Evolutionary conservation across 768 basidiomycete genomes (phyloP).

Genomic region (Lyophyllum semitale): DNA sequence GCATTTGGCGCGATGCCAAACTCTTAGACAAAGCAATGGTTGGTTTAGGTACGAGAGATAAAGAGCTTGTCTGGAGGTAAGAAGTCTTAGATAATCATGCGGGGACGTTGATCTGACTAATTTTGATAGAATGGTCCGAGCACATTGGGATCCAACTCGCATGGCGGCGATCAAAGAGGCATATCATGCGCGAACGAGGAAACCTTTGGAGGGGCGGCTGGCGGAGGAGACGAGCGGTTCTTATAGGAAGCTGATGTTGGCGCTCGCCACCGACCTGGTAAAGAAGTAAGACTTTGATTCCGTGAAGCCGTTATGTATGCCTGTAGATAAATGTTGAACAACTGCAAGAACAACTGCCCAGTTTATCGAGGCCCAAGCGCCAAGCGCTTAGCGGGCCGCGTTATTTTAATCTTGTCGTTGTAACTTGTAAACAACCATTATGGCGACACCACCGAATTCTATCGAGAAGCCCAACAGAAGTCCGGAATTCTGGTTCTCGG

Average conservation of each 20-base stretch:
- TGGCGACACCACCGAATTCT: not conserved
- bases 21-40: constrained; percentile 52
- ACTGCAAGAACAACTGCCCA: too few relatives aligned
- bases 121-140: constrained; percentile 45
- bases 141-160: constrained; percentile 51
- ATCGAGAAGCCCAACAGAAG: not conserved
- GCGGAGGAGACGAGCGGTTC: constrained; percentile 58
- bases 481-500: constrained; percentile 37
- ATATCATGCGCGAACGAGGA: constrained; percentile 45
- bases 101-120: not conserved
- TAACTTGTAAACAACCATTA: too few relatives aligned
- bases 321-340: too few relatives aligned
- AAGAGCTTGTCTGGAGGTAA: constrained; percentile 39
- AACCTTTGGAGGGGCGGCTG: constrained; percentile 41
- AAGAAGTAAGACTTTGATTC: not conserved
- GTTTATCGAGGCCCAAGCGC: too few relatives aligned
- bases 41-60: constrained; percentile 54
- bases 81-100: not conserved
- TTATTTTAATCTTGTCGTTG: too few relatives aligned
- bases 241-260: constrained; percentile 40
- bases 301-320: too few relatives aligned
- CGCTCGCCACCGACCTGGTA: constrained; percentile 22
- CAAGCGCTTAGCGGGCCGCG: too few relatives aligned
- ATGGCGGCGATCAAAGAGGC: constrained; percentile 50
- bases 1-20: constrained; percentile 54